Evolutionary conservation across 179 eudicot genomes (phyloP).

Genomic region (Patellifolia procumbens): DNA sequence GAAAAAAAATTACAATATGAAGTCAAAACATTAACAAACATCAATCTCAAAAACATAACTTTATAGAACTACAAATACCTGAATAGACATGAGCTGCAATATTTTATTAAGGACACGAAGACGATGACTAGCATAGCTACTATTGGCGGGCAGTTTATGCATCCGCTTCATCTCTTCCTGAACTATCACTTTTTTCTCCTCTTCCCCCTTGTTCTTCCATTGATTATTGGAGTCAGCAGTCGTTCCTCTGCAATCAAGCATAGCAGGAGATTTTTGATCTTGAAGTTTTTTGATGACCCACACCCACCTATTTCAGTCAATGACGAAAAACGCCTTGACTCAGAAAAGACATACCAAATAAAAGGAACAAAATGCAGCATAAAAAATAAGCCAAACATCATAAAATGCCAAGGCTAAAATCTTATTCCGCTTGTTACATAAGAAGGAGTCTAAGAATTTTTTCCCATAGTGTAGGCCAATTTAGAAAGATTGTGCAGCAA

Average conservation of each 20-base stretch:
- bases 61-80: conserved; percentile 45
- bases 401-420: no score
- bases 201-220: conserved; percentile 46
- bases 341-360: background rate
- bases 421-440: no score
- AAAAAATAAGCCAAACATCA: background rate
- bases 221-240: conserved; percentile 25
- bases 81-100: conserved; percentile 64
- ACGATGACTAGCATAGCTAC: conserved; percentile 75
- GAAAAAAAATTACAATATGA: no score
- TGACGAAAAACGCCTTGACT: background rate
- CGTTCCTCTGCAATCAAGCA: conserved; percentile 23
- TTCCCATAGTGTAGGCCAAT: no score
- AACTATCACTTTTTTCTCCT: conserved; percentile 53
- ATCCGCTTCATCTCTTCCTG: conserved; percentile 66
- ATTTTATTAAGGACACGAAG: conserved; percentile 73
- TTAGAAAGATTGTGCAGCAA: no score
- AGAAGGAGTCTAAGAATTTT: no score
- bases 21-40: no score
- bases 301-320: background rate
- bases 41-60: background rate
- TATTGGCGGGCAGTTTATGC: conserved; percentile 67
- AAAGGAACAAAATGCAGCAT: no score
- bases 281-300: conserved; percentile 22
- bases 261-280: conserved; percentile 21